Evolutionary conservation across 345 rosid species (phyloP), one percentile per base, ranked within the genome.

Genomic region (Punica granatum): DNA sequence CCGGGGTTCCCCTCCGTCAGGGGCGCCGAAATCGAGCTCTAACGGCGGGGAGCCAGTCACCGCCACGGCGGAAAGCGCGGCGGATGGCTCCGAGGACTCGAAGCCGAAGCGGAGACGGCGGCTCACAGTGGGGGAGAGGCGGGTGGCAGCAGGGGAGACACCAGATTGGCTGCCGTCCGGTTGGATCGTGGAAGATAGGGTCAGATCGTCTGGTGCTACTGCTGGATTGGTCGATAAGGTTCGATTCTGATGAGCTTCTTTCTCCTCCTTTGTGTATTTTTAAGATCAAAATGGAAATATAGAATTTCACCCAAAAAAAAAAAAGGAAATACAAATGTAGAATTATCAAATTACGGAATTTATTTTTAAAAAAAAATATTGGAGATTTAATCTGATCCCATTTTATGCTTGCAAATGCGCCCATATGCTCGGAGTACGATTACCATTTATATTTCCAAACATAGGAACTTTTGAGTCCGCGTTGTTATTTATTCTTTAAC

Each of bases 201-300:
- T 85, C 74, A 75, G 96, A 77, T 68, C 67, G 60, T 78, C 90
- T 33, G 97, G 99, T 9, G 92, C 78, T 0, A 87, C 90, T 5
- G 96, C 97, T 63, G 99, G 97, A 46, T 9, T 71, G 0, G 70
- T 81, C 0, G 97, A 93, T 71, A 93, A 76, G 96, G 99, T 90
- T 49, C 43, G 31, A 35, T 78, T 51, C n/a, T 31, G 16, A 16
- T 72, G 26, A 35, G 11, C n/a, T n/a, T n/a, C n/a, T n/a, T n/a
- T 34, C 26, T 25, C n/a, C 25, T 62, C 35, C 39, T 32, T 60
- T 32, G 37, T 25, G 13, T 31, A 25, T n/a, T 36, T 62, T 36
- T 35, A 6, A 34, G 65, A 35, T 63, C 21, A 30, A 18, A n/a
- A n/a, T 51, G 0, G 28, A 51, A 51, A 51, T 51, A 30, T 51